Percentiles rank a stretch among this genome's conserved stretches.
These are phyloP conservation scores for Betula pendula DNA, from an alignment of 306 rosid genomes.

Conservation along the genomic window DNA sequence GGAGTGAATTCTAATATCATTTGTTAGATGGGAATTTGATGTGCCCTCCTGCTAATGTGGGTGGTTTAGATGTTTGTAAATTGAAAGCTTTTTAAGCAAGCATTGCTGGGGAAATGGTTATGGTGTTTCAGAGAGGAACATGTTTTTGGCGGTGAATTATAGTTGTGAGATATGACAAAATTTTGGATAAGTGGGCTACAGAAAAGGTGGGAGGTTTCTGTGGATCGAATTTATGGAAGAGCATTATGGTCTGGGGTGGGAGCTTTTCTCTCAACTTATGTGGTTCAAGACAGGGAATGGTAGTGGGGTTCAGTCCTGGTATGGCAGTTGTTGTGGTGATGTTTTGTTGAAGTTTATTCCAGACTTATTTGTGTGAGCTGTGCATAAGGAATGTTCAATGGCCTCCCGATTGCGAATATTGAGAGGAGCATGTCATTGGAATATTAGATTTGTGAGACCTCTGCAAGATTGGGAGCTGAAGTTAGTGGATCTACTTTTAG, in stretches of 20 bases:
- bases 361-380: background rate
- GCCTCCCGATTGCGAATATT: background rate
- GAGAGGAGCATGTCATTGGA: background rate
- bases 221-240: background rate
- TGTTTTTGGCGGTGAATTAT: background rate
- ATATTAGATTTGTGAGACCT: background rate
- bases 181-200: background rate
- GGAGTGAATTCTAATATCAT: background rate
- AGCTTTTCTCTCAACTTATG: background rate
- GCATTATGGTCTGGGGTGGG: background rate
- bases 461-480: background rate
- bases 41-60: background rate
- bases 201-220: background rate
- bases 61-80: background rate
- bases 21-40: background rate
- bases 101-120: background rate
- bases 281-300: background rate
- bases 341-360: background rate
- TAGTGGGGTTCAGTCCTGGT: background rate
- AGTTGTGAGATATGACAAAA: background rate
- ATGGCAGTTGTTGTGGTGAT: too few relatives aligned
- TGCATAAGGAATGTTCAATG: background rate
- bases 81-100: background rate
- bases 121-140: background rate
- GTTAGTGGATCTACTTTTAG: background rate